Percentiles rank a stretch among this genome's conserved stretches.
These are phyloP conservation scores for Malus sylvestris DNA, from an alignment of 306 rosid species.

Conservation along the genomic window DNA sequence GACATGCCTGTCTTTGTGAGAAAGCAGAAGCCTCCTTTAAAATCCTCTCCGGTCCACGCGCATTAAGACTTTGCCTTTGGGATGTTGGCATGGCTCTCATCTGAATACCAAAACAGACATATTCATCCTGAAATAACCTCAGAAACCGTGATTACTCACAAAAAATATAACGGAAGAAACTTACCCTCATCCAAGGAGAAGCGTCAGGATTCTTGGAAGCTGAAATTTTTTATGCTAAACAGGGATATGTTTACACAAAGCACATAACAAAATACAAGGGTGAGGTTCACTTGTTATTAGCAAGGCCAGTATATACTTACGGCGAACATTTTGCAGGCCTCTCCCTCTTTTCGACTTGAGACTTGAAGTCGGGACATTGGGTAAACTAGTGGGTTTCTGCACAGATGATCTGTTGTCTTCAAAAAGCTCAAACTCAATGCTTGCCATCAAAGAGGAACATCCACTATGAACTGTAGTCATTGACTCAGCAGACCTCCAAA, in stretches of 20 bases:
- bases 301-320: not conserved
- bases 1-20: too few species aligned
- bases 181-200: constrained; percentile 28
- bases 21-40: not conserved
- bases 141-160: not conserved
- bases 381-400: constrained; percentile 8
- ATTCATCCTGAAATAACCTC: not conserved
- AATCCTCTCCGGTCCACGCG: constrained; percentile 12
- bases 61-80: constrained; percentile 16
- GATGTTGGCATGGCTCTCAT: constrained; percentile 16
- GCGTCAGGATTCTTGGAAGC: constrained; percentile 21
- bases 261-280: not conserved
- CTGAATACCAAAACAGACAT: constrained; percentile 23
- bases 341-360: constrained; percentile 16
- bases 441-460: constrained; percentile 32
- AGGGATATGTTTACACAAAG: not conserved
- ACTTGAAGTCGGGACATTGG: constrained; percentile 3
- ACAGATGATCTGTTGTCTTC: constrained; percentile 27
- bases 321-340: constrained; percentile 10
- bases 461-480: constrained; percentile 20
- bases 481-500: constrained; percentile 38
- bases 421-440: constrained; percentile 49
- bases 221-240: constrained; percentile 20
- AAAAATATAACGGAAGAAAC: constrained; percentile 9
- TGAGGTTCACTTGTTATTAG: not conserved